Conservation (phyloP, 2,329 filamentous ascomycete genomes). For the Sclerotinia trifoliorum region DNA sequence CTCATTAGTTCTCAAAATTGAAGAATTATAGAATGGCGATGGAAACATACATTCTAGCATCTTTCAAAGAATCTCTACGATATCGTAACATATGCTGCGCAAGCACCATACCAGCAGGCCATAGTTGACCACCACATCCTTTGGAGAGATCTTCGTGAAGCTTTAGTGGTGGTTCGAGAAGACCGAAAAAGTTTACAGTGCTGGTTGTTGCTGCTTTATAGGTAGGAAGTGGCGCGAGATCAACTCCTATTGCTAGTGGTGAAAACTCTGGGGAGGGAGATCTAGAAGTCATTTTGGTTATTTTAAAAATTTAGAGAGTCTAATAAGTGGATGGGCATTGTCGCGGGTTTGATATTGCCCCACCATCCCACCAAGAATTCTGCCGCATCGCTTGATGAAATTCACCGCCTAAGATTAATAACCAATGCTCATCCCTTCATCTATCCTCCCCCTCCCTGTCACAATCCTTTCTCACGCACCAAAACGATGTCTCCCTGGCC, state of each 20-base stretch:
- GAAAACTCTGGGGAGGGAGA: conserved; percentile 39
- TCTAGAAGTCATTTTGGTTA: conserved; percentile 32
- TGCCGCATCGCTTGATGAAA: not conserved
- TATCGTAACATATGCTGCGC: conserved; percentile 81
- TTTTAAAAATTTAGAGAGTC: not conserved
- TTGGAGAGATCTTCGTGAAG: conserved; percentile 83
- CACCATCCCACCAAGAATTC: conserved; percentile 6
- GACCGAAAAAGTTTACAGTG: conserved; percentile 66
- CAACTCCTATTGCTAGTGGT: conserved; percentile 48
- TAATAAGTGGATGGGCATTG: not conserved
- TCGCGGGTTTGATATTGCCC: conserved; percentile 13
- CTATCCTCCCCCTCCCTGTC: conserved; percentile 15
- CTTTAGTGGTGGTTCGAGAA: conserved; percentile 66
- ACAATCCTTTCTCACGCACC: not conserved
- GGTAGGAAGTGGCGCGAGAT: conserved; percentile 57
- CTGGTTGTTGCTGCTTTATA: conserved; percentile 56
- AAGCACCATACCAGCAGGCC: conserved; percentile 90
- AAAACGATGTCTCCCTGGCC: not conserved
- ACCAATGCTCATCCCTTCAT: conserved; percentile 4
- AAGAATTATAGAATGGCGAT: not conserved
- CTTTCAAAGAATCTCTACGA: conserved; percentile 60
- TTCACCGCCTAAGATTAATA: conserved; percentile 1
- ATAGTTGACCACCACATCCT: conserved; percentile 90
- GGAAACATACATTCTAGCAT: conserved; percentile 65
- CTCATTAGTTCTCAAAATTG: not conserved